Evolutionary conservation across 2,329 filamentous ascomycete species (phyloP).

Genomic region (Colletotrichum sp.): DNA sequence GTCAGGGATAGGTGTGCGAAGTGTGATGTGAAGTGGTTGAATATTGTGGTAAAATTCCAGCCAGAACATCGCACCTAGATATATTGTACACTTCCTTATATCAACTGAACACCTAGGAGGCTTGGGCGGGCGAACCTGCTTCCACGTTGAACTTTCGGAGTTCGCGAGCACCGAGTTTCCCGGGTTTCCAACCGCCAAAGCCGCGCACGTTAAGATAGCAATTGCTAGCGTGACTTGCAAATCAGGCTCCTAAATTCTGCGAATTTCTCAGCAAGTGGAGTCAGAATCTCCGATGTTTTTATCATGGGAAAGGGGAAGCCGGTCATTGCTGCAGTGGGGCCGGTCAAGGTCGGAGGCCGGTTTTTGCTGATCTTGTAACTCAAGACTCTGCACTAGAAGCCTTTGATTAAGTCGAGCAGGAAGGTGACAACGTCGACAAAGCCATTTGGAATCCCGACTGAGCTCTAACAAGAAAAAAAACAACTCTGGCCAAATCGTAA

Average conservation of each 20-base stretch:
- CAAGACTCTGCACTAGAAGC: background rate
- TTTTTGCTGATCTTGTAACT: background rate
- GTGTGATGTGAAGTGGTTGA: background rate
- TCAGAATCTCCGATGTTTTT: fast-evolving
- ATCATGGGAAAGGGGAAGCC: background rate
- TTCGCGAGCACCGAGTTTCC: background rate
- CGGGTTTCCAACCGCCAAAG: background rate
- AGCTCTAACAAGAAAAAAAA: background rate
- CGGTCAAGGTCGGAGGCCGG: background rate
- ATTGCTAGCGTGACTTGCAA: background rate
- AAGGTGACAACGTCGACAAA: background rate
- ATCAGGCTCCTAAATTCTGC: fast-evolving
- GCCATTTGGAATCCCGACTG: fast-evolving
- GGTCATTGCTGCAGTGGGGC: background rate
- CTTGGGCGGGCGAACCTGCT: background rate
- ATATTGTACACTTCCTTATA: background rate
- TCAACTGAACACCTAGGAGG: background rate
- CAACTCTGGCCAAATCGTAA: background rate
- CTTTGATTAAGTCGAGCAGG: background rate
- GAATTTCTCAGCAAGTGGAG: background rate
- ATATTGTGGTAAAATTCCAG: background rate
- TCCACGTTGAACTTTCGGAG: background rate
- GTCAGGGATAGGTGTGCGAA: background rate
- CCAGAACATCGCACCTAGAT: background rate
- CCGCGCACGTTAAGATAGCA: background rate